These are phyloP conservation scores for Epicoccum sorghinum DNA, from an alignment of 2,329 filamentous ascomycete species.

Conservation along the genomic window DNA sequence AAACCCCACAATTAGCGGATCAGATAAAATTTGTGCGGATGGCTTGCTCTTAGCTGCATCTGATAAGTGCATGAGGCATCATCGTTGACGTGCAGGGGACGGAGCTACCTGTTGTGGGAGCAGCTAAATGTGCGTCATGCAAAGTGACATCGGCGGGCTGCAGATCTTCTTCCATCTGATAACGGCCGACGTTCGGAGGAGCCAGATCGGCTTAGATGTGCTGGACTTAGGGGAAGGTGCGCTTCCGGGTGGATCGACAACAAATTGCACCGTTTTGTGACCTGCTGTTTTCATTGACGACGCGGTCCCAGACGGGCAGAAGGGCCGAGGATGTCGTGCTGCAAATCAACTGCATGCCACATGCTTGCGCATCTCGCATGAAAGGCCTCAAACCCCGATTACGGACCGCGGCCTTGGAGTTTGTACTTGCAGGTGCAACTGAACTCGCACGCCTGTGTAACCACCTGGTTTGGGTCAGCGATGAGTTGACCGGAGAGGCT, in stretches of 20 bases:
- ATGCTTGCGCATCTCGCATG: slow-evolving; percentile 3
- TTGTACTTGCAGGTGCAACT: background rate
- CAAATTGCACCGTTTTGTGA: slow-evolving; percentile 6
- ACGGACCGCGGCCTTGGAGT: slow-evolving; percentile 1
- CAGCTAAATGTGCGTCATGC: slow-evolving; percentile 21
- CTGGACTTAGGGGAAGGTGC: background rate
- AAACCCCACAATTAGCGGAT: slow-evolving; percentile 35
- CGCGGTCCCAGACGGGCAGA: slow-evolving; percentile 7
- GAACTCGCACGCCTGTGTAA: background rate
- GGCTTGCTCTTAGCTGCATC: slow-evolving; percentile 31
- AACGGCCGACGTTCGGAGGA: slow-evolving; percentile 38
- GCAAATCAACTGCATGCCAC: slow-evolving; percentile 11
- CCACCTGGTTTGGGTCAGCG: no score
- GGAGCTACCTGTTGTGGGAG: slow-evolving; percentile 29
- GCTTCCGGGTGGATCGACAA: slow-evolving; percentile 9
- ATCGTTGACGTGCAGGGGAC: slow-evolving; percentile 15
- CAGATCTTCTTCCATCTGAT: slow-evolving; percentile 37
- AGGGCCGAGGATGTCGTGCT: slow-evolving; percentile 17
- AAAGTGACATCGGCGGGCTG: slow-evolving; percentile 30
- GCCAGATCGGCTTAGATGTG: slow-evolving; percentile 5
- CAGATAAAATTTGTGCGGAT: slow-evolving; percentile 34
- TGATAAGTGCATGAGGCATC: slow-evolving; percentile 38
- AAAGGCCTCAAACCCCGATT: slow-evolving; percentile 13
- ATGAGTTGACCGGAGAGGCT: slow-evolving; percentile 1
- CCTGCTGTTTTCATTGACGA: slow-evolving; percentile 16